A percentile compares a stretch with the other conserved stretches of the same genome.
phyloP scores from a whole-genome alignment of 2,329 filamentous ascomycete species.

The Leptographium procerum region DNA sequence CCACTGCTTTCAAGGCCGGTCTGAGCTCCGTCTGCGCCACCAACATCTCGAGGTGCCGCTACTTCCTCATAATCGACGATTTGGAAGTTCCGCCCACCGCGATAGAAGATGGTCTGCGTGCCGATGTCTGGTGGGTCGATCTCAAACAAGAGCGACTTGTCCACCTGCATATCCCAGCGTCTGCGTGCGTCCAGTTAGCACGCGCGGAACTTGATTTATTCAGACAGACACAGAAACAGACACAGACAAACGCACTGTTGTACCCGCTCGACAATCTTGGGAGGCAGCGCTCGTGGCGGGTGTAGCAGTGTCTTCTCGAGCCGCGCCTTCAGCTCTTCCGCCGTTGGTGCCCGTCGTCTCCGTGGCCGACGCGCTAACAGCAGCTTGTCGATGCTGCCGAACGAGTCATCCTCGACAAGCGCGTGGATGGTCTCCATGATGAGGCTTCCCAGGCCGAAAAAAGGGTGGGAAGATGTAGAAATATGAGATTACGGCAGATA shows the following conservation, averaged over 20 bases:
- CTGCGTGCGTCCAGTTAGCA: slow-evolving; percentile 9
- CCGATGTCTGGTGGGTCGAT: slow-evolving; percentile 85
- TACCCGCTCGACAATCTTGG: slow-evolving; percentile 76
- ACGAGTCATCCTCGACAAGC: background rate
- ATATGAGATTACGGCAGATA: background rate
- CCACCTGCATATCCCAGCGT: slow-evolving; percentile 68
- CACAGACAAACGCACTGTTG: slow-evolving; percentile 50
- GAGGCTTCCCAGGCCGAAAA: background rate
- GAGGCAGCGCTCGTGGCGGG: slow-evolving; percentile 68
- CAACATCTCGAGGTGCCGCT: slow-evolving; percentile 77
- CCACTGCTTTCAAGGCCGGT: background rate
- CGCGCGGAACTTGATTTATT: no score
- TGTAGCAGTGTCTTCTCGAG: slow-evolving; percentile 70
- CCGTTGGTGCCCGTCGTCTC: background rate
- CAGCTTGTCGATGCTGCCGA: slow-evolving; percentile 7
- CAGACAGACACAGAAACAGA: background rate
- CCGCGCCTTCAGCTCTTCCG: slow-evolving; percentile 46
- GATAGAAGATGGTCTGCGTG: slow-evolving; percentile 84
- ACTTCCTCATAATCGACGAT: slow-evolving; percentile 93
- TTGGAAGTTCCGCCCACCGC: slow-evolving; percentile 82
- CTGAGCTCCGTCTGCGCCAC: slow-evolving; percentile 30
- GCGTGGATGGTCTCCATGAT: slow-evolving; percentile 3
- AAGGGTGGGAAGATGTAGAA: background rate
- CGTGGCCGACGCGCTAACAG: slow-evolving; percentile 8
- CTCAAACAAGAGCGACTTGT: slow-evolving; percentile 75